Base-by-base conservation (phyloP, 1,284 basidiomycete genomes). In the Moesziomyces sp. region DNA sequence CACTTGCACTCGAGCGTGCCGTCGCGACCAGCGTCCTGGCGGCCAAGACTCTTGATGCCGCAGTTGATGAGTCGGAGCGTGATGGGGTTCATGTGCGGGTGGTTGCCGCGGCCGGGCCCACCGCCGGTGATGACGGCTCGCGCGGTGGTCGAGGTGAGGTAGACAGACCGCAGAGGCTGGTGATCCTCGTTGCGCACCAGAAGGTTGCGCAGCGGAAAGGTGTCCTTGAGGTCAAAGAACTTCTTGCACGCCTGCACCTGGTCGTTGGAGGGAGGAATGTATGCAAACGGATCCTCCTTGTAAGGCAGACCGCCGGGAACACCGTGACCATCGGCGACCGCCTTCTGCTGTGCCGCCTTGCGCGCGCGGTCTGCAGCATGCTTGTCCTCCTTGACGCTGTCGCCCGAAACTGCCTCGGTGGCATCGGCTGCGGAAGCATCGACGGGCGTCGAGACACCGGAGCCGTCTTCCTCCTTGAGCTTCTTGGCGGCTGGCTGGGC, bases 111-210 rank as follows among this genome's bases (percentile, higher is more conserved):
- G 24, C 78, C 80, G 11, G 70, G 72, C 0, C 80, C 91, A 82
- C 98, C 98, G 82, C 91, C 87, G 50, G 88, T 83, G 63, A 98
- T 88, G 68, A 99, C 88, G 18, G 88, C 86, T 65, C 87, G 81
- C 77, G 95, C 91, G 68, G 92, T 86, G 77, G 91, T 89, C 77
- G 96, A 97, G 56, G 92, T 91, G 70, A 98, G 87, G 87, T 98
- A 98, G 52, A 98, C 87, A 8, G 92, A 92, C 45, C 95, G 90
- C 23, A 91, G 88, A 18, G 87, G 86, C 28, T 92, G 90, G 40
- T 92, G 93, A 30, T 87, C 88, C 1, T 92, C 90, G 84, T 96
- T 97, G 66, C 97, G 91, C 16, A 97, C 93, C 61, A 93, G 92
- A 53, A 92, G 87, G 83, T 92, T 93, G 57, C 86, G 86, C 18